Conservation (phyloP, 257 asterid species). For the Oldenlandia corymbosa region DNA sequence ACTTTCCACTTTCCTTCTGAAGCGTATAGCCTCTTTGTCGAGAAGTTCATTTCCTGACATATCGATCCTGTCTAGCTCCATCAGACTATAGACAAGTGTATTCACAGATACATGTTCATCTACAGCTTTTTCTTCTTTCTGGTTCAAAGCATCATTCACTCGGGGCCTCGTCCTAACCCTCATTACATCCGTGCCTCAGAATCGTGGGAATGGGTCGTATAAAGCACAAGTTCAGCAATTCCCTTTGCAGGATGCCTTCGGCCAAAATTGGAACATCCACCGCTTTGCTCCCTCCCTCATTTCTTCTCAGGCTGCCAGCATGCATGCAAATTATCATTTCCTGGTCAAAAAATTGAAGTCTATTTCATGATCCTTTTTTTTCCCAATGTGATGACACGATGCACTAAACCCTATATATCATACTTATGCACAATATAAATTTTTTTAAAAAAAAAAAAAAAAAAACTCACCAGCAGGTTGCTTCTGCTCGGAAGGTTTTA, state of each 20-base stretch:
- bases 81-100: constrained; percentile 12
- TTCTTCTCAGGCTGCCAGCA: constrained; percentile 97
- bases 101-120: constrained; percentile 8
- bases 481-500: constrained; percentile 78
- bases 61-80: constrained; percentile 16
- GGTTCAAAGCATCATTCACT: constrained; percentile 12
- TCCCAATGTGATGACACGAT: constrained; percentile 7
- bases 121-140: constrained; percentile 12
- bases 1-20: constrained; percentile 11
- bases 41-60: constrained; percentile 13
- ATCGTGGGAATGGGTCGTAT: constrained; percentile 14
- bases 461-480: constrained; percentile 70
- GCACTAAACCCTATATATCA: constrained; percentile 2
- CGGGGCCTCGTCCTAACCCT: constrained; percentile 13
- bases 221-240: constrained; percentile 1
- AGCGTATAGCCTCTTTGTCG: constrained; percentile 11
- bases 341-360: constrained; percentile 47
- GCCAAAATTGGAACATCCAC: not conserved
- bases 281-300: constrained; percentile 32
- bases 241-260: constrained; percentile 2
- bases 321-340: constrained; percentile 70
- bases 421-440: constrained; percentile 1
- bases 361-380: constrained; percentile 28
- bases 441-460: no score
- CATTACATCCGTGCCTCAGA: constrained; percentile 12